A percentile compares a stretch with the other conserved stretches of the same genome.
Conservation (phyloP, 345 rosid genomes). For the Mangifera indica region DNA sequence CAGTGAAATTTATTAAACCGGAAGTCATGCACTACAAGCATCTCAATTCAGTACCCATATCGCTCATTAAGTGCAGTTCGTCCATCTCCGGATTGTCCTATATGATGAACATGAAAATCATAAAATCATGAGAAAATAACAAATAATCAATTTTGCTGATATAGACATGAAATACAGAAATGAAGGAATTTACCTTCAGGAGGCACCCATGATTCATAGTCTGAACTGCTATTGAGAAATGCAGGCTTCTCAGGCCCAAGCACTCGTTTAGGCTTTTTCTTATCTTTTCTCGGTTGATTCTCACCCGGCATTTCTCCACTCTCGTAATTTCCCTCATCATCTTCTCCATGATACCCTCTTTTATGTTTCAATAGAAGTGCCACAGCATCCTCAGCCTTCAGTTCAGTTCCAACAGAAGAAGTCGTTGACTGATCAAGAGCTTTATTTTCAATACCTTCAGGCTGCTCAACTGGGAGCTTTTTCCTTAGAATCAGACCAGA, state of each 20-base stretch:
- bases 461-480: constrained; percentile 48
- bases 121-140: background rate
- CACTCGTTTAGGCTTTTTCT: constrained; percentile 54
- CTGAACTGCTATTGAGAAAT: constrained; percentile 49
- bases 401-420: constrained; percentile 48
- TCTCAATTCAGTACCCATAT: constrained; percentile 59
- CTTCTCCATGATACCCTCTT: constrained; percentile 57
- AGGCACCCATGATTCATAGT: constrained; percentile 83
- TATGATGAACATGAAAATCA: constrained; percentile 17
- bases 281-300: constrained; percentile 35
- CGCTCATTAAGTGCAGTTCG: constrained; percentile 84
- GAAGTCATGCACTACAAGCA: background rate
- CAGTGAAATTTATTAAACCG: background rate
- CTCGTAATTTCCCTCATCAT: constrained; percentile 32
- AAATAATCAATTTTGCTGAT: background rate
- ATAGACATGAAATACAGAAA: background rate
- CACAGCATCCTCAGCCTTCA: constrained; percentile 73
- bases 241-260: constrained; percentile 81
- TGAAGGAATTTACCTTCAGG: constrained; percentile 67
- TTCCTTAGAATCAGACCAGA: constrained; percentile 88
- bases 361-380: constrained; percentile 83
- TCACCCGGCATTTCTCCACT: constrained; percentile 29
- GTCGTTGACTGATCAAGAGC: constrained; percentile 29
- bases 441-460: constrained; percentile 34
- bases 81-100: constrained; percentile 98